Base-by-base conservation (phyloP, 2,329 filamentous ascomycete species). In the Talaromyces sp. region DNA sequence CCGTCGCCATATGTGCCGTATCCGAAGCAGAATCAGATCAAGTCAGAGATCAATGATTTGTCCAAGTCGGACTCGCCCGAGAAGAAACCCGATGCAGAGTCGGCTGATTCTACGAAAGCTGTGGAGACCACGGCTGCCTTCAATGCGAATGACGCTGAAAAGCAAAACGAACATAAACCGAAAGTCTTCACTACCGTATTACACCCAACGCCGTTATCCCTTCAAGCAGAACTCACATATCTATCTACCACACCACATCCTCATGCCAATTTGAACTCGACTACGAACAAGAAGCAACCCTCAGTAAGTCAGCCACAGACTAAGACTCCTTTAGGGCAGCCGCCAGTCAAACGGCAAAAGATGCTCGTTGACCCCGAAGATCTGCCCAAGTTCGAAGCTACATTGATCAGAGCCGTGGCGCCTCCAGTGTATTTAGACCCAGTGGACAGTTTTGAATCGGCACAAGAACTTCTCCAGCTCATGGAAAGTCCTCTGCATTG, bases 1-100 rank as follows among this genome's bases (percentile, higher is more conserved):
- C 95, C 93, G 0, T 98, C 95, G 0, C 86, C 93, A 0, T 92
- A 89, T 72, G 90, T 86, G 0, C 88, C 91, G 0, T 96, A 88
- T 72, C 91, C 88, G 16, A 77, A 76, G 56, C 75, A 76, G 56
- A 77, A 72, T 62, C 75, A 76, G 58, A 69, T 74, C 35, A 48
- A 69, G 7, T 66, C 72, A 6, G 71, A 74, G 37, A 68, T 70
- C 42, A 23, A 33, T n/a, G 64, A 71, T 56, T 63, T 60, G 33
- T 56, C 69, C 21, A 75, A 74, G 63, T 21, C 58, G 23, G 67
- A 69, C 21, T 31, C 71, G 9, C 63, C 68, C 42, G 60, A n/a
- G 52, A 68, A 6, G 66, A 66, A 61, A 66, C 37, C 69, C 37
- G 42, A 48, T 16, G 61, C 67, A 9, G 72, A 73, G 59, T 59